Evolutionary conservation across 2,329 filamentous ascomycete genomes (phyloP).

Genomic region (Colletotrichum orchidophilum): DNA sequence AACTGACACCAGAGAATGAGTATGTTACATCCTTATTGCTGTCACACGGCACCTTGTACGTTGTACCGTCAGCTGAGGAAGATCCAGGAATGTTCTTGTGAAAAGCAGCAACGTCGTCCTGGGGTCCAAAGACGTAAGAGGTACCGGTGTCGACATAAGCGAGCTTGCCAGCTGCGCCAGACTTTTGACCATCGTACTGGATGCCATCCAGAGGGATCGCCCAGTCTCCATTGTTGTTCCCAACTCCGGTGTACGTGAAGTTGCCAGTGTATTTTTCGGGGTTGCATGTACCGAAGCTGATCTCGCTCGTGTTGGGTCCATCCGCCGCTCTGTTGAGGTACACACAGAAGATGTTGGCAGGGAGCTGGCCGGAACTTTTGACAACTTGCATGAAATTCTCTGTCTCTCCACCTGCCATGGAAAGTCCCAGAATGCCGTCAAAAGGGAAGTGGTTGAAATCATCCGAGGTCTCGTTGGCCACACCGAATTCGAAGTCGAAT

Average conservation of each 20-base stretch:
- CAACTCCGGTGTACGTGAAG: slow-evolving; percentile 71
- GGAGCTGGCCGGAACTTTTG: slow-evolving; percentile 62
- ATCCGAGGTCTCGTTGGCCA: slow-evolving; percentile 75
- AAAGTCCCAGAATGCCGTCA: slow-evolving; percentile 86
- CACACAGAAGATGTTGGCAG: slow-evolving; percentile 74
- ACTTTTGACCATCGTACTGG: slow-evolving; percentile 66
- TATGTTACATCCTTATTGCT: slow-evolving; percentile 69
- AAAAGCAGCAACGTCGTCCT: slow-evolving; percentile 70
- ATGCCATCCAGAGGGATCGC: slow-evolving; percentile 75
- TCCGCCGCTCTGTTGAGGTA: slow-evolving; percentile 75
- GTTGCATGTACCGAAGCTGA: slow-evolving; percentile 80
- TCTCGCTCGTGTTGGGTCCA: slow-evolving; percentile 74
- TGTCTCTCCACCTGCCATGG: slow-evolving; percentile 66
- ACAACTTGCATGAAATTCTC: slow-evolving; percentile 76
- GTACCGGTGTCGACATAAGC: slow-evolving; percentile 89
- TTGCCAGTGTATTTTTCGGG: slow-evolving; percentile 72
- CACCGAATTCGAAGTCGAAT: slow-evolving; percentile 74
- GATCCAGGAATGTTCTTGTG: slow-evolving; percentile 73
- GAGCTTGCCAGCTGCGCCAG: slow-evolving; percentile 62
- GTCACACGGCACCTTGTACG: slow-evolving; percentile 79
- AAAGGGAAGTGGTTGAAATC: slow-evolving; percentile 84
- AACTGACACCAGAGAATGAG: slow-evolving; percentile 73
- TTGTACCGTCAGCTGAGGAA: slow-evolving; percentile 63
- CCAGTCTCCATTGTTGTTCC: slow-evolving; percentile 70
- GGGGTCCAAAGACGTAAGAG: slow-evolving; percentile 79